Evolutionary conservation across 176 grass and related monocot species (phyloP), one percentile per base, ranked within the genome.

Genomic region (Calamus simplicifolius): DNA sequence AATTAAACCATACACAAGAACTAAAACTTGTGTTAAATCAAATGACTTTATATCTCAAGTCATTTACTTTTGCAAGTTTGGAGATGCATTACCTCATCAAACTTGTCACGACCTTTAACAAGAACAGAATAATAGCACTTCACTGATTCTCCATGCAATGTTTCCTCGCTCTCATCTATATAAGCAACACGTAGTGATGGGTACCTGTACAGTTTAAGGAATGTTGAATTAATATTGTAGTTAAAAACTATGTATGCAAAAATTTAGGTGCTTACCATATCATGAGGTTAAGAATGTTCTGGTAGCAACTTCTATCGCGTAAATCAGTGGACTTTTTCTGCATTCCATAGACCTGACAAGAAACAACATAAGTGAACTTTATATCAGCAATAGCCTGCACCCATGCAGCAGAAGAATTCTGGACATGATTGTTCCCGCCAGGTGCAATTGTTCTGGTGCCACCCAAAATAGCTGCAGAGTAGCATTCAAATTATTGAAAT

Each of bases 121-220:
- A 98, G 93, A 82, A 98, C 93, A 52, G 93, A 98, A 83, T 89
- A 98, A 63, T 92, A 98, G n/a, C 68, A 69, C 66, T 89, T 98
- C 70, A 80, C 59, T 73, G 70, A 71, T 26, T 59, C 75, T 60
- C 72, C 87, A 70, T 70, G 50, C 29, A 30, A 35, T 4, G 27
- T 27, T 1, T 63, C 76, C 58, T 98, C 87, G 64, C 64, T 63
- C 23, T 98, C 93, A 71, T 98, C 87, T 50, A 98, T 89, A 64
- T 85, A 98, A 68, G 93, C 93, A 75, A 98, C 67, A 29, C 93
- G 81, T 52, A 98, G 69, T 8, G 87, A 98, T 31, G 72, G 76
- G 31, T 85, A 55, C 51, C 87, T 92, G 58, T 63, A 58, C 13
- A 64, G 67, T 61, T 76, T 64, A 63, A 49, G 28, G 61, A 18